Percentiles rank a stretch among this genome's conserved stretches.
phyloP scores from a whole-genome alignment of 2,329 filamentous ascomycete genomes.

The Talaromyces rugulosus region DNA sequence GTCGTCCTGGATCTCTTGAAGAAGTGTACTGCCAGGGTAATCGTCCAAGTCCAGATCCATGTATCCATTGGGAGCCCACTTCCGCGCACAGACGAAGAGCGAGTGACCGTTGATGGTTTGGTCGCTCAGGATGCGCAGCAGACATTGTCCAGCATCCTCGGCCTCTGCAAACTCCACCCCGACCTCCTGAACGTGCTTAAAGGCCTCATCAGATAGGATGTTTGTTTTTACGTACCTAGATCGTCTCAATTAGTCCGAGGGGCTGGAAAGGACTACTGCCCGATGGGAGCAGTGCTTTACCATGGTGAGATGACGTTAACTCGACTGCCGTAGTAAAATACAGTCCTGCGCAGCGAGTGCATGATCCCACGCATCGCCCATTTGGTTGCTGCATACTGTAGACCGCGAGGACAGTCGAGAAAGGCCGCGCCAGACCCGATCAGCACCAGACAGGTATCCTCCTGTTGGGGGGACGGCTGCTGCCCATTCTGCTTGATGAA shows the following conservation, averaged over 20 bases:
- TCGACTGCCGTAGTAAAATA: slow-evolving; percentile 29
- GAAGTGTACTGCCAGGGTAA: slow-evolving; percentile 21
- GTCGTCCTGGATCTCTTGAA: slow-evolving; percentile 26
- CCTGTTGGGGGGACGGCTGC: slow-evolving; percentile 16
- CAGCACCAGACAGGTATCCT: slow-evolving; percentile 29
- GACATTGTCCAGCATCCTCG: slow-evolving; percentile 21
- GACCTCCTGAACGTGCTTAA: slow-evolving; percentile 19
- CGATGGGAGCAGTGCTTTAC: slow-evolving; percentile 15
- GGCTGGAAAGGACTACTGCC: no score
- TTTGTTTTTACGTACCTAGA: slow-evolving; percentile 31
- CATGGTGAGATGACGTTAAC: slow-evolving; percentile 37
- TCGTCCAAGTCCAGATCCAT: slow-evolving; percentile 33
- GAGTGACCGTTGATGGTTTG: slow-evolving; percentile 25
- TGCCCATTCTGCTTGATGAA: slow-evolving; percentile 30
- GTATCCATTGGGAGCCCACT: slow-evolving; percentile 29
- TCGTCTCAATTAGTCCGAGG: no score
- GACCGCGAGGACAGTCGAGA: slow-evolving; percentile 26
- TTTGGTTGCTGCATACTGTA: slow-evolving; percentile 35
- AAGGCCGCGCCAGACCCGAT: slow-evolving; percentile 33
- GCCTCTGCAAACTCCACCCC: slow-evolving; percentile 25
- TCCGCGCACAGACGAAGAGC: slow-evolving; percentile 31
- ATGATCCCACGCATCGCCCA: slow-evolving; percentile 37
- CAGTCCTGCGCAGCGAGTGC: slow-evolving; percentile 29
- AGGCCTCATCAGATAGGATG: slow-evolving; percentile 25
- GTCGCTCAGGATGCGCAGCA: slow-evolving; percentile 25